phyloP scores from a whole-genome alignment of 768 basidiomycete genomes.

The Psilocybe cyanescens region DNA sequence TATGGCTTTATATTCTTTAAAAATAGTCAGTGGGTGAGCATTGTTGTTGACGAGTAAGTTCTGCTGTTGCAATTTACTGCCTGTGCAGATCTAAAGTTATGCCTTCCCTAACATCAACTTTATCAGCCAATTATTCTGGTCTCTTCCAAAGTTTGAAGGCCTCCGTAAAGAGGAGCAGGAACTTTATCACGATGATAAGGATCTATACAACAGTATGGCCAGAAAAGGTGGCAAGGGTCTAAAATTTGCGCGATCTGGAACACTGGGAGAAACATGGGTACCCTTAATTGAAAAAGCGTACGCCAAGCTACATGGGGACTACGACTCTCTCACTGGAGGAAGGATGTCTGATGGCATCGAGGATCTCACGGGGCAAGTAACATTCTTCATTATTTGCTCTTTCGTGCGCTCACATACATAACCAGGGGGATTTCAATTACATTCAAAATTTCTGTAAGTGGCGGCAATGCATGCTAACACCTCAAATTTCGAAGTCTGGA shows the following conservation, averaged over 20 bases:
- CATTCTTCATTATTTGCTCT: background rate
- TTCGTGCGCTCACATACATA: background rate
- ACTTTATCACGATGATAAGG: slow-evolving; percentile 47
- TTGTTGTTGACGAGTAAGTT: slow-evolving; percentile 53
- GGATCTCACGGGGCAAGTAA: slow-evolving; percentile 52
- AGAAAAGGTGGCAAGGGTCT: slow-evolving; percentile 40
- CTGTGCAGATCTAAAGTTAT: background rate
- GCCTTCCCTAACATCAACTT: background rate
- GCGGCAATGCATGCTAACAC: background rate
- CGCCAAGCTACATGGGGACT: slow-evolving; percentile 53
- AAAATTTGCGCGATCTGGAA: slow-evolving; percentile 42
- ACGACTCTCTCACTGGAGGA: slow-evolving; percentile 36
- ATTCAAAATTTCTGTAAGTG: slow-evolving; percentile 33
- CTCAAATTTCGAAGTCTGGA: background rate
- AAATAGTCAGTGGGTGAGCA: slow-evolving; percentile 46
- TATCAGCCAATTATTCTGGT: slow-evolving; percentile 42
- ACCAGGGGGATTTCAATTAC: slow-evolving; percentile 42
- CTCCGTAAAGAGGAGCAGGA: slow-evolving; percentile 34
- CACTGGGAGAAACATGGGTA: slow-evolving; percentile 49
- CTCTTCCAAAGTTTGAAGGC: slow-evolving; percentile 47
- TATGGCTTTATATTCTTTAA: slow-evolving; percentile 58
- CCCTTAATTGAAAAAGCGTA: slow-evolving; percentile 54
- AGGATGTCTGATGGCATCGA: slow-evolving; percentile 49
- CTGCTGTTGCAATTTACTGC: background rate
- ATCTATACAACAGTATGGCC: slow-evolving; percentile 37